Conservation (phyloP, 1,284 basidiomycete species). For the Fomitopsis pinicola region DNA sequence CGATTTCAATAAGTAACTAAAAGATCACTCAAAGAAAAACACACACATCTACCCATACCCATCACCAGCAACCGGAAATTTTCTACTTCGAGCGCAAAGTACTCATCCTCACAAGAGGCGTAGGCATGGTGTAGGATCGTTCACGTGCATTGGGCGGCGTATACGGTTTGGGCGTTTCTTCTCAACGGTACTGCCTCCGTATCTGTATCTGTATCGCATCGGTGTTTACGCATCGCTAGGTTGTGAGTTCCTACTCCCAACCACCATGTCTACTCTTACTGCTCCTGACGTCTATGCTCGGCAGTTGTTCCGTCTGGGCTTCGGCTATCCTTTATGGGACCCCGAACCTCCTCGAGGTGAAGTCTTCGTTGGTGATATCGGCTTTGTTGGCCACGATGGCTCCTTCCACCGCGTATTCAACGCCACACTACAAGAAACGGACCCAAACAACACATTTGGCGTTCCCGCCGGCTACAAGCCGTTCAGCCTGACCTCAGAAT, state of each 20-base stretch:
- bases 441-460: slow-evolving; percentile 15
- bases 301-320: slow-evolving; percentile 12
- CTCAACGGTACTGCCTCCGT: background rate
- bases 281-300: slow-evolving; percentile 12
- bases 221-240: background rate
- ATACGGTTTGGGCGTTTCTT: background rate
- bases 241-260: background rate
- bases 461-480: slow-evolving; percentile 14
- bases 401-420: slow-evolving; percentile 29
- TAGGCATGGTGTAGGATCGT: no score
- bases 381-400: slow-evolving; percentile 19
- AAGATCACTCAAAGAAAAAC: no score
- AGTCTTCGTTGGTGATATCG: slow-evolving; percentile 26
- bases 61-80: no score
- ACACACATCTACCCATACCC: no score
- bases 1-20: no score
- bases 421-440: slow-evolving; percentile 14
- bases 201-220: background rate
- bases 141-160: background rate
- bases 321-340: slow-evolving; percentile 21
- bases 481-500: slow-evolving; percentile 2
- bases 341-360: slow-evolving; percentile 14
- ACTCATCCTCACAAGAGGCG: no score
- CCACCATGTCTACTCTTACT: background rate
- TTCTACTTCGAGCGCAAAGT: no score